These are phyloP conservation scores for Elaeis guineensis DNA, from an alignment of 176 grass and related monocot genomes.

Conservation along the genomic window DNA sequence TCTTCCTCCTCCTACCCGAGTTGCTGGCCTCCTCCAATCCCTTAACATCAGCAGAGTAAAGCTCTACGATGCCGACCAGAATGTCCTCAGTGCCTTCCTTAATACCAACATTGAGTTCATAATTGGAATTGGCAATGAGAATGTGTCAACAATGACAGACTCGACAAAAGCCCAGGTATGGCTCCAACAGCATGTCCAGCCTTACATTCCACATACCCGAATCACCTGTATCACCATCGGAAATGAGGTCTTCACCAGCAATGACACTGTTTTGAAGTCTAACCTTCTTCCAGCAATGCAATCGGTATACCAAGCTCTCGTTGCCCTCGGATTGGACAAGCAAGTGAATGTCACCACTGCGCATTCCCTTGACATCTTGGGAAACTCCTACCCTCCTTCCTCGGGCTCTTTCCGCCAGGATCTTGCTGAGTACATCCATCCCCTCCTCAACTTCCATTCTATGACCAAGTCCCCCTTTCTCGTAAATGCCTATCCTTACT, in stretches of 20 bases:
- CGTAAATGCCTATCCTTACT: slow-evolving; percentile 69
- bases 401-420: slow-evolving; percentile 34
- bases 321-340: slow-evolving; percentile 26
- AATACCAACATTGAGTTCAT: slow-evolving; percentile 3
- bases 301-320: slow-evolving; percentile 45
- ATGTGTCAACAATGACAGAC: slow-evolving; percentile 7
- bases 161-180: not conserved
- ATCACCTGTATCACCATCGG: slow-evolving; percentile 11
- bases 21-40: slow-evolving; percentile 4
- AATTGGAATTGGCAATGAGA: slow-evolving; percentile 14
- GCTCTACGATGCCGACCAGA: slow-evolving; percentile 13
- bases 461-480: slow-evolving; percentile 50
- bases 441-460: slow-evolving; percentile 48
- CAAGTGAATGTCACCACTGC: slow-evolving; percentile 54
- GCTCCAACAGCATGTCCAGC: slow-evolving; percentile 5
- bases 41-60: slow-evolving; percentile 10
- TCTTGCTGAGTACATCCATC: slow-evolving; percentile 28
- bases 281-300: slow-evolving; percentile 40
- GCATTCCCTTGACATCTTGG: slow-evolving; percentile 55
- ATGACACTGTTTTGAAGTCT: slow-evolving; percentile 4
- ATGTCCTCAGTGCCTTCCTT: slow-evolving; percentile 6
- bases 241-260: slow-evolving; percentile 6
- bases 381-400: slow-evolving; percentile 57
- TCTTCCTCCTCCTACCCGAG: slow-evolving; percentile 2
- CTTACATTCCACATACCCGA: not conserved